These are phyloP conservation scores for Earliella scabrosa DNA, from an alignment of 1,284 basidiomycete genomes.

Conservation along the genomic window DNA sequence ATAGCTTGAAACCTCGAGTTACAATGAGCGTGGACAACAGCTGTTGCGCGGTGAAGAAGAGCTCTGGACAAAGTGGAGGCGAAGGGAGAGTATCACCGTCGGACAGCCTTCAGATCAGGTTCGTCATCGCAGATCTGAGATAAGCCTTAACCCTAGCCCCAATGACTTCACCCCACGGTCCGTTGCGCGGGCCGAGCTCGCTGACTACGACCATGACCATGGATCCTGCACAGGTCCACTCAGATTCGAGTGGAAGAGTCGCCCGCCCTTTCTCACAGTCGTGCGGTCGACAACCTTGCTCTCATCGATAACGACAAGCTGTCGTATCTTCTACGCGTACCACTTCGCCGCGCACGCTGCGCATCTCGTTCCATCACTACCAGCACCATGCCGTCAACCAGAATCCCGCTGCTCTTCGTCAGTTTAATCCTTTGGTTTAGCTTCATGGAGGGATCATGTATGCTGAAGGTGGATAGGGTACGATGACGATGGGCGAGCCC, in stretches of 20 bases:
- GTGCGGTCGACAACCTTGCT: neutral
- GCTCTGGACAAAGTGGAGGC: neutral
- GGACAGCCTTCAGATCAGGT: neutral
- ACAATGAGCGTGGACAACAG: too few species aligned
- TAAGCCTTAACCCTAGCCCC: slow-evolving; percentile 7
- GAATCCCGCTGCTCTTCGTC: slow-evolving; percentile 17
- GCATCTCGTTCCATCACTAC: neutral
- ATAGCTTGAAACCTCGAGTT: too few species aligned
- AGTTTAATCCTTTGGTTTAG: neutral
- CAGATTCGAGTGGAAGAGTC: too few species aligned
- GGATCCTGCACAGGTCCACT: neutral
- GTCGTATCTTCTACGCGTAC: neutral
- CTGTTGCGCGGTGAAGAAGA: too few species aligned
- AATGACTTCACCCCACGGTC: neutral
- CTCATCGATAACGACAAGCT: slow-evolving; percentile 14
- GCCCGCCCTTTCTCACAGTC: neutral
- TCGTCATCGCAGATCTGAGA: slow-evolving; percentile 13
- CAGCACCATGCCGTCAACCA: slow-evolving; percentile 15
- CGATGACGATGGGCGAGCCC: slow-evolving; percentile 52
- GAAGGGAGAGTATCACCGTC: neutral
- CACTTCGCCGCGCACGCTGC: neutral
- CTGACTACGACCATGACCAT: neutral
- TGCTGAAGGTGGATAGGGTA: slow-evolving; percentile 41
- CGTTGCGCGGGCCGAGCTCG: neutral
- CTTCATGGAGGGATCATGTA: neutral